Conservation (phyloP, 192 early-diverging fungal genomes). For the Umbelopsis vinacea region DNA sequence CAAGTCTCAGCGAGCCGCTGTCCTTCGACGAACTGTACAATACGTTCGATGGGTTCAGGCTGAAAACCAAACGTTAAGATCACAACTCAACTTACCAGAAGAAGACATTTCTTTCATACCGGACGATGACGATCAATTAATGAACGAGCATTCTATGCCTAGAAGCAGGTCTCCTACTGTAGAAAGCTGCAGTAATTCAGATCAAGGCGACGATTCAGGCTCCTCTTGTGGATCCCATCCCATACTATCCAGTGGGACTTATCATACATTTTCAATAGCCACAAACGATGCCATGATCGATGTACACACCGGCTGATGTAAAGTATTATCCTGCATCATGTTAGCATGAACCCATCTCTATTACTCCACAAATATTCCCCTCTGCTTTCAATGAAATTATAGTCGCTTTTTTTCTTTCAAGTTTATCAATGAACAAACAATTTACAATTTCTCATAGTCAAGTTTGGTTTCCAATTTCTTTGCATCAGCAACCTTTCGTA, state of each 20-base stretch:
- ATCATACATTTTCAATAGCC: neutral
- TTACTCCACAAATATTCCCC: neutral
- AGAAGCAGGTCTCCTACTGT: neutral
- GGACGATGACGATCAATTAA: neutral
- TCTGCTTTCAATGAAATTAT: neutral
- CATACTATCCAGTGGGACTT: neutral
- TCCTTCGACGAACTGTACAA: conserved; percentile 44
- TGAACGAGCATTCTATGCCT: neutral
- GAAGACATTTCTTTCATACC: neutral
- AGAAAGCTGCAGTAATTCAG: neutral
- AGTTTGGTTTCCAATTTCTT: conserved; percentile 95
- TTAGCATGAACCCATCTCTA: too few species aligned
- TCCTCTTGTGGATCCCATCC: neutral
- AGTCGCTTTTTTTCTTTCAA: neutral
- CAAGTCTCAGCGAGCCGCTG: conserved; percentile 54
- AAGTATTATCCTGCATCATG: neutral
- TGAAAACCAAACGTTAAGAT: conserved; percentile 51
- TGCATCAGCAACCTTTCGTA: conserved; percentile 95
- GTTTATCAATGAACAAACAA: conserved; percentile 13
- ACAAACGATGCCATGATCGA: neutral
- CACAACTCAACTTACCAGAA: conserved; percentile 20
- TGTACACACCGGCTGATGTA: neutral
- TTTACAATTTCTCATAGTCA: conserved; percentile 86
- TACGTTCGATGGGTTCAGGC: conserved; percentile 67
- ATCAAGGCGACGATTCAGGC: neutral